Conservation (phyloP, 2,329 filamentous ascomycete species). For the Ophioceras dolichostomum region DNA sequence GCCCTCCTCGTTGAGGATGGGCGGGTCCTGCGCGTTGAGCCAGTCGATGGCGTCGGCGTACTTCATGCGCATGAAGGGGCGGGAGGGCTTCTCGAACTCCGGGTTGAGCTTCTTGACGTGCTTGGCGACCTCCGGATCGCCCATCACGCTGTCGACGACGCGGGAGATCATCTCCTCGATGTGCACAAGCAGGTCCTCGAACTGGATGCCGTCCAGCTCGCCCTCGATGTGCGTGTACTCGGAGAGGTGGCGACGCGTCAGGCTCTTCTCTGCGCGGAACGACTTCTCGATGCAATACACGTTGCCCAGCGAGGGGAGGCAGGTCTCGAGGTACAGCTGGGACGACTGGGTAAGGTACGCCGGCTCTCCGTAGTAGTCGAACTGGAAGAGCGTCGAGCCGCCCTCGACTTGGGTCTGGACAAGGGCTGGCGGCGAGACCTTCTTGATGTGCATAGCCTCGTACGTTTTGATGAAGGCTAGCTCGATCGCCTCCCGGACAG, state of each 20-base stretch:
- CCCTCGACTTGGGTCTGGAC: slow-evolving; percentile 95
- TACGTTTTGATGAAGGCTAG: slow-evolving; percentile 70
- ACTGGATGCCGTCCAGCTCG: slow-evolving; percentile 91
- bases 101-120: slow-evolving; percentile 85
- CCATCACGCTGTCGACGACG: slow-evolving; percentile 67
- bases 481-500: slow-evolving; percentile 71
- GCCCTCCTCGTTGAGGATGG: slow-evolving; percentile 84
- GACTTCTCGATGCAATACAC: slow-evolving; percentile 98
- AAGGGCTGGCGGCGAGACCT: slow-evolving; percentile 80
- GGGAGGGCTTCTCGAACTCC: slow-evolving; percentile 65
- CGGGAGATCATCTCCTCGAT: slow-evolving; percentile 79
- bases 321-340: slow-evolving; percentile 95
- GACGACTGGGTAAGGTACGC: slow-evolving; percentile 95
- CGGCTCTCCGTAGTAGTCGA: slow-evolving; percentile 51
- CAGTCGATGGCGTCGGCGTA: slow-evolving; percentile 91
- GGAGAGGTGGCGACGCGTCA: slow-evolving; percentile 85
- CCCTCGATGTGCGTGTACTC: slow-evolving; percentile 97
- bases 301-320: slow-evolving; percentile 78
- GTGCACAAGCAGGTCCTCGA: slow-evolving; percentile 77
- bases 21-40: slow-evolving; percentile 69
- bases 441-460: slow-evolving; percentile 63
- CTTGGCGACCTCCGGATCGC: slow-evolving; percentile 58
- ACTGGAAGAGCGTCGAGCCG: slow-evolving; percentile 79
- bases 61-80: slow-evolving; percentile 89
- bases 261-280: slow-evolving; percentile 92